Evolutionary conservation across 2,329 filamentous ascomycete genomes (phyloP).

Genomic region (Fusarium sp.): DNA sequence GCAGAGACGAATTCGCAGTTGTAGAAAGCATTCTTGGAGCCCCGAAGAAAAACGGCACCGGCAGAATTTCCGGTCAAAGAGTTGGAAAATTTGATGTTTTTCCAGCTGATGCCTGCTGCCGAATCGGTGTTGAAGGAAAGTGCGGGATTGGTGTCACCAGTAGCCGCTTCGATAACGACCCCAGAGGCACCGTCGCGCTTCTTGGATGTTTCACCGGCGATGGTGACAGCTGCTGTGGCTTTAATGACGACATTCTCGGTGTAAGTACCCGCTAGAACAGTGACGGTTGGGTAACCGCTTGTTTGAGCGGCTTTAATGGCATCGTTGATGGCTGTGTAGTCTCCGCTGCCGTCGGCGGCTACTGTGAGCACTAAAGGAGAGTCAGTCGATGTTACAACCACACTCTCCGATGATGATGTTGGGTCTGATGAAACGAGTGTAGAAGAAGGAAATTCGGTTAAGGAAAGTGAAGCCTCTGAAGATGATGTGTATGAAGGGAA

Average conservation of each 20-base stretch:
- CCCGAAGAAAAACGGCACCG: conserved; percentile 19
- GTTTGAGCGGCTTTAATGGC: conserved; percentile 55
- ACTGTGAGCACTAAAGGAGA: conserved; percentile 53
- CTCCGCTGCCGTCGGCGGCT: conserved; percentile 55
- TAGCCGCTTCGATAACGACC: conserved; percentile 19
- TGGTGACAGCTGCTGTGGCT: conserved; percentile 55
- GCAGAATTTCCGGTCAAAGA: neutral
- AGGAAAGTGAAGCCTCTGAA: conserved; percentile 6
- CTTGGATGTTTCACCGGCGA: conserved; percentile 52
- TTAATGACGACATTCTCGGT: conserved; percentile 54
- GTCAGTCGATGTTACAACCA: conserved; percentile 33
- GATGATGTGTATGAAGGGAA: neutral
- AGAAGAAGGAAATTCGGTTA: conserved; percentile 15
- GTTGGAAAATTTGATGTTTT: conserved; percentile 38
- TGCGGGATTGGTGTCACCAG: neutral
- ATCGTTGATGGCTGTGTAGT: conserved; percentile 58
- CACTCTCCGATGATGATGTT: conserved; percentile 19
- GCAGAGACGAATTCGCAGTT: conserved; percentile 56
- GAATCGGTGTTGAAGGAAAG: conserved; percentile 7
- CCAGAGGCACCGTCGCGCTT: conserved; percentile 39
- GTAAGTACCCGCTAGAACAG: conserved; percentile 58
- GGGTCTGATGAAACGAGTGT: conserved; percentile 15
- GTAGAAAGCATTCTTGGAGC: conserved; percentile 48
- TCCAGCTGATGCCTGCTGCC: conserved; percentile 27
- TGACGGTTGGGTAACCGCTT: conserved; percentile 56